Evolutionary conservation across 495 filamentous ascomycete species (phyloP).

Genomic region (Antarctomyces pellizariae): DNA sequence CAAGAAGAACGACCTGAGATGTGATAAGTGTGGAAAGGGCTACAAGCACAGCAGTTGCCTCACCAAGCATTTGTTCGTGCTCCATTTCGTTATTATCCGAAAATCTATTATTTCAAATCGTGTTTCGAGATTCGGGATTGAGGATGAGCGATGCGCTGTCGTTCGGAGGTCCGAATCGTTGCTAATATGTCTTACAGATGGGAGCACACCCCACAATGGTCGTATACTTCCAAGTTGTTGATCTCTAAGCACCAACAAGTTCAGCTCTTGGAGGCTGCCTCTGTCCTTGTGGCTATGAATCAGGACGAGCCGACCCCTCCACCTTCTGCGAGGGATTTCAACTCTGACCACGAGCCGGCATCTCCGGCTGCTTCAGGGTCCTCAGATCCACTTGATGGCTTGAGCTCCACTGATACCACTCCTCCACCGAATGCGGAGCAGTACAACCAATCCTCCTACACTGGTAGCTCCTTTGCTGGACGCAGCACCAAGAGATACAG

Average conservation of each 20-base stretch:
- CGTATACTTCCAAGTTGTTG: constrained; percentile 85
- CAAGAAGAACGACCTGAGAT: constrained; percentile 71
- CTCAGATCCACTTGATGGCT: constrained; percentile 46
- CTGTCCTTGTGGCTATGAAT: constrained; percentile 87
- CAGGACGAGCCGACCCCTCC: constrained; percentile 28
- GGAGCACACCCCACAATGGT: constrained; percentile 98
- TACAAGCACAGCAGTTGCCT: constrained; percentile 99
- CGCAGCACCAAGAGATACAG: constrained; percentile 33
- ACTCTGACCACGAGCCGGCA: constrained; percentile 59
- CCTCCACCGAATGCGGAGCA: constrained; percentile 37
- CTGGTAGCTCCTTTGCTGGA: constrained; percentile 21
- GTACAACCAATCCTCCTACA: constrained; percentile 13
- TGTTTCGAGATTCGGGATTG: constrained; percentile 2
- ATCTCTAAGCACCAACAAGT: constrained; percentile 99
- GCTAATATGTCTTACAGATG: constrained; percentile 43
- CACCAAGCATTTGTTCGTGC: constrained; percentile 99
- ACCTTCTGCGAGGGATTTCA: constrained; percentile 36
- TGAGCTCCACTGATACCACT: constrained; percentile 45
- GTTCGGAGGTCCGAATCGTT: constrained; percentile 2
- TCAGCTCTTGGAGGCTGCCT: constrained; percentile 87
- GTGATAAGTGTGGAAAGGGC: constrained; percentile 96
- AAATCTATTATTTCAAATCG: constrained; percentile 1
- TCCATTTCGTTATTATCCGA: constrained; percentile 20
- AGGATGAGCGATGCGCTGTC: not conserved
- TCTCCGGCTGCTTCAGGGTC: constrained; percentile 60